A percentile compares a stretch with the other conserved stretches of the same genome.
phyloP scores from a whole-genome alignment of 23 red algal genomes.

The Pyropia yezoensis region DNA sequence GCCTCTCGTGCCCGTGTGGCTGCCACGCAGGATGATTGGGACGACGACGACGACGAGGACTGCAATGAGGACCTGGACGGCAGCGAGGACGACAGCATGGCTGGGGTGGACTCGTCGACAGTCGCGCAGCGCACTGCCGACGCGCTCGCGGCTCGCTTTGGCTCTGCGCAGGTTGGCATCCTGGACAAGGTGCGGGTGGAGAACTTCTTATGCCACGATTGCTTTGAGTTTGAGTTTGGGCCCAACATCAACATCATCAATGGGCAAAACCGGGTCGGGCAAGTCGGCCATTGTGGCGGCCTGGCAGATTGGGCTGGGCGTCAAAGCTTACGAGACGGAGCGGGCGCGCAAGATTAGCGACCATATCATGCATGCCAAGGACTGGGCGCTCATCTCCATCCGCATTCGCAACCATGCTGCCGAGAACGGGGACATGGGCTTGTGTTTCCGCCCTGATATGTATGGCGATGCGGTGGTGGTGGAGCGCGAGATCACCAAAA shows the following conservation, averaged over 20 bases:
- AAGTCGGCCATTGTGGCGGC: constrained; percentile 94
- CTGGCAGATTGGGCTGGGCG: constrained; percentile 63
- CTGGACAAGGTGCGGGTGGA: constrained; percentile 63
- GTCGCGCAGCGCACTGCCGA: constrained; percentile 2
- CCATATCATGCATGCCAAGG: constrained; percentile 42
- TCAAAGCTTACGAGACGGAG: constrained; percentile 38
- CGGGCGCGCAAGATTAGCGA: constrained; percentile 44
- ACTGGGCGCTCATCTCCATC: constrained; percentile 32
- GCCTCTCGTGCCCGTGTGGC: background rate
- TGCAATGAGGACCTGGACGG: background rate
- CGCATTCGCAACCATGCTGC: constrained; percentile 53
- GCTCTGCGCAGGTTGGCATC: constrained; percentile 59
- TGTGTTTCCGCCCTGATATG: constrained; percentile 49
- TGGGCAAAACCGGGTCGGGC: constrained; percentile 81
- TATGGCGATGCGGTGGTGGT: constrained; percentile 83
- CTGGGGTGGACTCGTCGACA: background rate
- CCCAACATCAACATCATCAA: constrained; percentile 93
- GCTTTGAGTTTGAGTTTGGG: constrained; percentile 65
- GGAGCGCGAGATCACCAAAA: constrained; percentile 39
- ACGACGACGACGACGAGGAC: constrained; percentile 24
- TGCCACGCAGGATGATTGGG: background rate
- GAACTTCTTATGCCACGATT: constrained; percentile 88
- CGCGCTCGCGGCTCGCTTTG: background rate
- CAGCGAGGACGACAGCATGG: too few species aligned
- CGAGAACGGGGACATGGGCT: constrained; percentile 5